Evolutionary conservation across 257 asterid genomes (phyloP), one percentile per base, ranked within the genome.

Genomic region (Forsythia viridissima): DNA sequence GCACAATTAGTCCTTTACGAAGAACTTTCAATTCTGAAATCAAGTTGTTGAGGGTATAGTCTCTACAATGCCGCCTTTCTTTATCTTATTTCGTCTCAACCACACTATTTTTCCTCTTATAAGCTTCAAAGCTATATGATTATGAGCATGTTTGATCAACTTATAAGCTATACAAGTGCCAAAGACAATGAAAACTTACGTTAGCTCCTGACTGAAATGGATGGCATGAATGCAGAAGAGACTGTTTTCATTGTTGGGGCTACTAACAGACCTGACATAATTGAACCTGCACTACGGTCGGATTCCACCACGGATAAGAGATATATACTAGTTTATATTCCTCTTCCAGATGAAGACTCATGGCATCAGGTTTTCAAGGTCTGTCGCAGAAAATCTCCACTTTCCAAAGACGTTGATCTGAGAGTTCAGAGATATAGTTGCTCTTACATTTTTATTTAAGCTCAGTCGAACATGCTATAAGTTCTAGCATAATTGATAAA

Each of bases 201-300:
- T n/a, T n/a, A 90, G 51, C 91, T 90, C 34, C 84, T 88, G 46
- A 90, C 92, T 9, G 91, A 90, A 77, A 90, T 90, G 92, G 94
- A 90, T 44, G 92, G 92, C 80, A 86, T 90, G 92, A 90, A 85
- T 40, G 90, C 94, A 7, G 88, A 90, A 67, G 88, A 88, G 87
- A 86, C 90, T 12, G 92, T 90, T 61, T 90, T 88, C 85, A 87
- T 88, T 0, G 86, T 90, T 76, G 94, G 94, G 75, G 94, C 94
- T 34, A 90, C 92, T 4, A 90, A 90, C 84, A 80, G 93, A 36
- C 93, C 90, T 18, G 93, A 88, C 73, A 86, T 90, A 8, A 88
- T 90, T 55, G 93, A n/a, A n/a, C n/a, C n/a, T n/a, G 1, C 34
- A 0, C 1, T 30, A 30, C 1, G 34, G 34, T 30, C 34, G 1